A percentile compares a stretch with the other conserved stretches of the same genome.
Conservation (phyloP, 768 basidiomycete genomes). For the Pseudohyphozyma bogoriensis region DNA sequence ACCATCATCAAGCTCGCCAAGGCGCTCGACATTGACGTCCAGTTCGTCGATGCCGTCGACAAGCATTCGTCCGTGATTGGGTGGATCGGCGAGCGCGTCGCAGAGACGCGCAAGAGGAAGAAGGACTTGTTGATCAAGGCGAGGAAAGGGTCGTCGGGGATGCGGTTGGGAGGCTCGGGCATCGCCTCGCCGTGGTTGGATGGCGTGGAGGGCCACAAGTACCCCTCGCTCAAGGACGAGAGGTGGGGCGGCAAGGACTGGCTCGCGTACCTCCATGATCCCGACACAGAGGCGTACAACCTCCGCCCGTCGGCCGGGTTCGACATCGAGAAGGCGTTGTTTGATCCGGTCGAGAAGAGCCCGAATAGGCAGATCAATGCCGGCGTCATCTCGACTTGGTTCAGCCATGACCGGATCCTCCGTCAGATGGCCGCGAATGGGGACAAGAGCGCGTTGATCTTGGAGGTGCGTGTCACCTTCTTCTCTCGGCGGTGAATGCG, state of each 20-base stretch:
- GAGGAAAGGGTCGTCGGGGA: background rate
- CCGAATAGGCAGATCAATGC: conserved; percentile 24
- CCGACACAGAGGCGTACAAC: conserved; percentile 3
- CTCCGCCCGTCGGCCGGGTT: background rate
- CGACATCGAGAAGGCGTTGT: conserved; percentile 10
- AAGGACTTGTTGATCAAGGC: conserved; percentile 1
- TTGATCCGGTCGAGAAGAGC: conserved; percentile 26
- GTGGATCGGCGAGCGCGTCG: conserved; percentile 33
- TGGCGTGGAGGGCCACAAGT: background rate
- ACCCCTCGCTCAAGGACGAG: background rate
- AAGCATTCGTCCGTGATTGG: conserved; percentile 22
- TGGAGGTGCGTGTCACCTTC: too few relatives aligned
- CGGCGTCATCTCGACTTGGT: conserved; percentile 29
- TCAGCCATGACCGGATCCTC: conserved; percentile 27
- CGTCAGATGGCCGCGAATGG: conserved; percentile 23
- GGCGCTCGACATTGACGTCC: conserved; percentile 30
- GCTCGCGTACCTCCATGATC: conserved; percentile 26
- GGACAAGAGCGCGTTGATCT: conserved; percentile 28
- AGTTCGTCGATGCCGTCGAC: conserved; percentile 31
- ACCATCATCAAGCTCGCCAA: conserved; percentile 31
- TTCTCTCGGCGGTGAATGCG: too few relatives aligned
- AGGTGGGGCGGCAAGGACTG: conserved; percentile 10
- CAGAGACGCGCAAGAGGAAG: conserved; percentile 11
- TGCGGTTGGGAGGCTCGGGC: conserved; percentile 7
- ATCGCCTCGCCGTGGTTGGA: conserved; percentile 9